These are phyloP conservation scores for Fusarium albidum DNA, from an alignment of 2,329 filamentous ascomycete species.

Conservation along the genomic window DNA sequence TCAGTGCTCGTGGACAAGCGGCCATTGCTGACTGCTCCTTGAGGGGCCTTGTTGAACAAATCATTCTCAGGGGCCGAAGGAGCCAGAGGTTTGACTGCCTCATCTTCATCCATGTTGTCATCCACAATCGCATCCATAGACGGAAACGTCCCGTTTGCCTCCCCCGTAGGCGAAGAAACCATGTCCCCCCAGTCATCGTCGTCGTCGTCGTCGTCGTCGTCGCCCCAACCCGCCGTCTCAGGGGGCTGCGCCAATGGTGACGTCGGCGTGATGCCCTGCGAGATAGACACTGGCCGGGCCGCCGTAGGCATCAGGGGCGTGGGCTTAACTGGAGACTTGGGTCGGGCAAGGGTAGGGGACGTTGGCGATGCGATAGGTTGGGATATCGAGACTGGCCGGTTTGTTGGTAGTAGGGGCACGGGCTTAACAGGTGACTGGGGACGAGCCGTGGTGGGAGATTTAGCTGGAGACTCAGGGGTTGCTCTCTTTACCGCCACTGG, in stretches of 20 bases:
- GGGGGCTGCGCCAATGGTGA: slow-evolving; percentile 36
- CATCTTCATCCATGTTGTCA: neutral
- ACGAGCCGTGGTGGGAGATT: slow-evolving; percentile 14
- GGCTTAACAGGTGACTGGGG: slow-evolving; percentile 28
- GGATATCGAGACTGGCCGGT: slow-evolving; percentile 27
- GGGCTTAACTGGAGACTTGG: slow-evolving; percentile 20
- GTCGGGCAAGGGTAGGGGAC: slow-evolving; percentile 21
- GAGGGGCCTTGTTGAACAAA: neutral
- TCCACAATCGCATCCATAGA: slow-evolving; percentile 30
- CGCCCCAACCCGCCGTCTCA: slow-evolving; percentile 22
- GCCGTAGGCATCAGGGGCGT: slow-evolving; percentile 16
- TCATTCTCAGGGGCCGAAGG: slow-evolving; percentile 16
- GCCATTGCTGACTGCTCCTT: neutral
- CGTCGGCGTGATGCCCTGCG: slow-evolving; percentile 23
- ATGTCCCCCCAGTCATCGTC: slow-evolving; percentile 71
- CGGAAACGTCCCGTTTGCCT: slow-evolving; percentile 27
- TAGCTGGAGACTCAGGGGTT: slow-evolving; percentile 3
- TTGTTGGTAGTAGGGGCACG: slow-evolving; percentile 26
- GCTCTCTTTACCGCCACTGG: slow-evolving; percentile 2
- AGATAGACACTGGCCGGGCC: slow-evolving; percentile 22
- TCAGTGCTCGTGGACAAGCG: neutral
- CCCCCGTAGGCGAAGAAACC: slow-evolving; percentile 50
- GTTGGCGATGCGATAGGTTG: slow-evolving; percentile 29
- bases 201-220: slow-evolving; percentile 51
- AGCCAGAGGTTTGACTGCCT: slow-evolving; percentile 14